Evolutionary conservation across 257 asterid species (phyloP), one percentile per base, ranked within the genome.

Genomic region (Mitragyna speciosa): DNA sequence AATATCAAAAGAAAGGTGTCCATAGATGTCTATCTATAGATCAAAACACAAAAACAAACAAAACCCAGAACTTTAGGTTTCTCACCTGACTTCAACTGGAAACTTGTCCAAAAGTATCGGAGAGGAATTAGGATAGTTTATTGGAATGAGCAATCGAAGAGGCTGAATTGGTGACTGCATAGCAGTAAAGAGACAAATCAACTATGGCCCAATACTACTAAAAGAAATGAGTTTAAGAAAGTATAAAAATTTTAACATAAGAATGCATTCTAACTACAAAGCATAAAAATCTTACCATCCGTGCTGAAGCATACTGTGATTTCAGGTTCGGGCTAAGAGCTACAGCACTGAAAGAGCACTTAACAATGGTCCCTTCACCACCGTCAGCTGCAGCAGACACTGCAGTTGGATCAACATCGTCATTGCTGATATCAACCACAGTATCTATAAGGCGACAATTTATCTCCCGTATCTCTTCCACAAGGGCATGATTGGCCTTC

Each of bases 121-220:
- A 73, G 97, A 94, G 87, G 93, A 90, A 81, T 87, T 89, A 52
- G 98, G 97, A 86, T 94, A 94, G 84, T 89, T 89, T 49, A 80
- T 85, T 48, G 98, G 98, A 78, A 94, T 81, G 45, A 92, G 97
- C 87, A 94, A 85, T 77, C 97, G 83, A 77, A 94, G 88, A 67
- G 98, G 97, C 80, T 94, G 98, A 83, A 94, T 92, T 48, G 97
- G 98, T n/a, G 96, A 91, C 98, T 94, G 93, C 87, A 84, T 15
- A 78, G 49, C 68, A 71, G 47, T 68, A 77, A 80, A 84, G 80
- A 79, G 80, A 77, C 78, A 67, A 78, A 65, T 43, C 82, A 71
- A 87, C 43, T 72, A 80, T 16, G 26, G 68, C 64, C 12, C n/a
- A 5, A n/a, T 75, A 58, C 78, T 36, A 36, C 39, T 36, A 36